Percentiles rank a stretch among this genome's conserved stretches.
Conservation (phyloP, 768 basidiomycete species). For the Termitomyces sp. region DNA sequence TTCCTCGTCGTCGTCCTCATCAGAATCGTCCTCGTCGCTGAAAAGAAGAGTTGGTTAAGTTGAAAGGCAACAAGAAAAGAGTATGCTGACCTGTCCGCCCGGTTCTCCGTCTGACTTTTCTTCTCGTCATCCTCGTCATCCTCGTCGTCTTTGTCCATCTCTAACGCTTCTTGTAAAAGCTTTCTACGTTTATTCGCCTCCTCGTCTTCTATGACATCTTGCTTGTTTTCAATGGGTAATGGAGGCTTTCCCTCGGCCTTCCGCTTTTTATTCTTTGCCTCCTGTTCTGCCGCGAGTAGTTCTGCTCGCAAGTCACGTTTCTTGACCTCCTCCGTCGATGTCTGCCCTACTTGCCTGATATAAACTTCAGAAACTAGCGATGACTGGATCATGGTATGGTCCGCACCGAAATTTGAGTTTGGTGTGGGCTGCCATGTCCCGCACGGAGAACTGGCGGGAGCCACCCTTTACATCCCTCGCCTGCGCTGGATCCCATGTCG, state of each 20-base stretch:
- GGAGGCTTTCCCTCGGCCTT: slow-evolving; percentile 78
- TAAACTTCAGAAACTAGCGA: neutral
- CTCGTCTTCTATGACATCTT: slow-evolving; percentile 41
- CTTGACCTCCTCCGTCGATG: slow-evolving; percentile 70
- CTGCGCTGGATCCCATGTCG: slow-evolving; percentile 97
- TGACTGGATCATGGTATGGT: neutral
- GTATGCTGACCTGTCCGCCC: slow-evolving; percentile 35
- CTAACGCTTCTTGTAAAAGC: slow-evolving; percentile 80
- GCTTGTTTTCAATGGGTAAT: slow-evolving; percentile 43
- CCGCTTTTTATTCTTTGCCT: slow-evolving; percentile 85
- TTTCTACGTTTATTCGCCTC: slow-evolving; percentile 83
- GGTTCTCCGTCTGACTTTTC: slow-evolving; percentile 31
- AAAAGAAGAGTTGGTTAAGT: slow-evolving; percentile 1
- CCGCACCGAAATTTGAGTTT: slow-evolving; percentile 95
- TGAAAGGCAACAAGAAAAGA: neutral
- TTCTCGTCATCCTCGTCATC: slow-evolving; percentile 58
- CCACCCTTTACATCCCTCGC: slow-evolving; percentile 90
- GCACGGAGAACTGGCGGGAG: slow-evolving; percentile 88
- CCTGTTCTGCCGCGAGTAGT: slow-evolving; percentile 80
- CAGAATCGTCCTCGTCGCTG: slow-evolving; percentile 52
- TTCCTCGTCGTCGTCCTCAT: slow-evolving; percentile 69
- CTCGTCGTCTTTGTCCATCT: slow-evolving; percentile 88
- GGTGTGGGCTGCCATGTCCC: slow-evolving; percentile 93
- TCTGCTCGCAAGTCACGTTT: slow-evolving; percentile 82
- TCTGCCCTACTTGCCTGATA: slow-evolving; percentile 84